A percentile compares a stretch with the other conserved stretches of the same genome.
Evolutionary conservation across 192 early-diverging fungal genomes (phyloP).

Genomic region (Powellomyces hirtus): DNA sequence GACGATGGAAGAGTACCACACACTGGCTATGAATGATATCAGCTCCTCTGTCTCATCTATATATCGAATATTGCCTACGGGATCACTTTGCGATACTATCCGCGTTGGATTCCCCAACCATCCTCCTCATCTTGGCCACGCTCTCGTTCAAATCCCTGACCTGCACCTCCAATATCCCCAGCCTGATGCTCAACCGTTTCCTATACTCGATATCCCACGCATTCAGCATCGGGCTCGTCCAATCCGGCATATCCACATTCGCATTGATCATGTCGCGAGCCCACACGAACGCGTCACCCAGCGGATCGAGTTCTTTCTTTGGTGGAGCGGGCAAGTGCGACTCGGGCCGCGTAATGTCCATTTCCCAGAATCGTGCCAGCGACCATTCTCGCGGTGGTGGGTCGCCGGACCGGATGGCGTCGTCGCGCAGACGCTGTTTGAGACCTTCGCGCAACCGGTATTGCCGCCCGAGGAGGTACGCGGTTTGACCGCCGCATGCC

Average conservation of each 20-base stretch:
- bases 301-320: constrained; percentile 2
- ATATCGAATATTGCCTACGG: too few species aligned
- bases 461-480: constrained; percentile 1
- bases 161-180: constrained; percentile 40
- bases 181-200: constrained; percentile 37
- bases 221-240: constrained; percentile 43
- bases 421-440: constrained; percentile 6
- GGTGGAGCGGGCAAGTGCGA: not conserved
- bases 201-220: constrained; percentile 51
- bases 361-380: not conserved
- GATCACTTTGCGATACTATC: too few species aligned
- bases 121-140: constrained; percentile 17
- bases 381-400: not conserved
- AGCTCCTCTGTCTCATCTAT: too few species aligned
- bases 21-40: too few species aligned
- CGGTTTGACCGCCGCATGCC: constrained; percentile 16
- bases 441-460: constrained; percentile 8
- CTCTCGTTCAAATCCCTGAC: constrained; percentile 31
- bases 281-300: constrained; percentile 14
- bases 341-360: constrained; percentile 6
- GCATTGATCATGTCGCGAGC: constrained; percentile 18
- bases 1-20: too few species aligned
- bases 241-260: constrained; percentile 31
- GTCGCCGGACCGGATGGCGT: not conserved
- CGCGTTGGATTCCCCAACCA: not conserved